These are phyloP conservation scores for Cyphellophora europaea DNA, from an alignment of 2,329 filamentous ascomycete genomes.

Conservation along the genomic window DNA sequence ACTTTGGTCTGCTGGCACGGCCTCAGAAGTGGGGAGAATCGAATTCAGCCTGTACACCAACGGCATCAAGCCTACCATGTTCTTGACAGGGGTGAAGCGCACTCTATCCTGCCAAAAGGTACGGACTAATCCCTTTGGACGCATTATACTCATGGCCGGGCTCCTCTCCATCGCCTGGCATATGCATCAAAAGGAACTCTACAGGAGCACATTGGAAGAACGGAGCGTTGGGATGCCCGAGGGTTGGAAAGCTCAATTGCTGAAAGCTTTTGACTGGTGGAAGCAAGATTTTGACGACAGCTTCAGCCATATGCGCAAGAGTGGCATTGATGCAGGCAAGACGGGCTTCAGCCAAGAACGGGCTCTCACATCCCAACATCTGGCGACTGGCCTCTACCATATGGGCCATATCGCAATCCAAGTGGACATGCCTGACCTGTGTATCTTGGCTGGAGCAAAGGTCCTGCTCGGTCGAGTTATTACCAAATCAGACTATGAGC, in stretches of 20 bases:
- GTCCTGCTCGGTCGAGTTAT: constrained; percentile 3
- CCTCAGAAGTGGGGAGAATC: constrained; percentile 4
- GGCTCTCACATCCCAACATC: constrained; percentile 19
- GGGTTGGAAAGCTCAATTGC: constrained; percentile 3
- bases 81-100: constrained; percentile 2
- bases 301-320: constrained; percentile 28
- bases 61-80: constrained; percentile 3
- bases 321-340: constrained; percentile 1
- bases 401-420: constrained; percentile 1
- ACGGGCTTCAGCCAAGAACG: constrained; percentile 6
- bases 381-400: constrained; percentile 17
- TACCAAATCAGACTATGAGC: constrained; percentile 1
- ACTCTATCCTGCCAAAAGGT: constrained; percentile 2
- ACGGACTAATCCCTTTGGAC: constrained; percentile 3
- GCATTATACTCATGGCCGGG: constrained; percentile 2
- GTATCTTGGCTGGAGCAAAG: constrained; percentile 3
- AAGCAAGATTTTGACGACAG: constrained; percentile 4
- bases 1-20: constrained; percentile 1
- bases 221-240: constrained; percentile 2
- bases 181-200: constrained; percentile 4
- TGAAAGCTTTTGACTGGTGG: constrained; percentile 4
- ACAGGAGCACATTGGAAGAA: constrained; percentile 2
- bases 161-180: constrained; percentile 3
- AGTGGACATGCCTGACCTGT: constrained; percentile 4
- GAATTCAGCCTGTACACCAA: constrained; percentile 5